These are phyloP conservation scores for Peronospora belbahrii DNA, from an alignment of 352 stramenopile genomes.

Conservation along the genomic window DNA sequence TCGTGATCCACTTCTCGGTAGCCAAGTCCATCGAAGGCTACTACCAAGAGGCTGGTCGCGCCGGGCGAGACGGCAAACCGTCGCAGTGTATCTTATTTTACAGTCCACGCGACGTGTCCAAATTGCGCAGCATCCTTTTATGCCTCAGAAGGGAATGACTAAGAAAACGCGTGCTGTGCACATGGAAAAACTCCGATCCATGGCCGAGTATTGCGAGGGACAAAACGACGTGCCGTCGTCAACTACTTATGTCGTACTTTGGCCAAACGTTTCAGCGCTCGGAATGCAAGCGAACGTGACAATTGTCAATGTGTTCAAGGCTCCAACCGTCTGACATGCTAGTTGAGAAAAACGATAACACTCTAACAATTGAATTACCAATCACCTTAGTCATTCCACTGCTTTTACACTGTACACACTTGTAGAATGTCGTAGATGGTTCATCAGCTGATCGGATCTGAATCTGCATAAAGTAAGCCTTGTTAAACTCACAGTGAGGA, in stretches of 20 bases:
- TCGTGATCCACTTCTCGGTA: constrained; percentile 89
- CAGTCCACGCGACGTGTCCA: constrained; percentile 68
- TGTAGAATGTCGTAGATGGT: constrained; percentile 99
- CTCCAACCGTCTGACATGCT: constrained; percentile 16
- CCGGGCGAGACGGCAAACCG: constrained; percentile 91
- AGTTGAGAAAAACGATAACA: neutral
- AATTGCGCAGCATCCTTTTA: constrained; percentile 73
- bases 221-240: constrained; percentile 60
- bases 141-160: constrained; percentile 76
- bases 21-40: constrained; percentile 95
- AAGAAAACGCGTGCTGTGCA: constrained; percentile 59
- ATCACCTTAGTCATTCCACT: constrained; percentile 89
- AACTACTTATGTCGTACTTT: constrained; percentile 75
- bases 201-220: constrained; percentile 80
- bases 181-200: constrained; percentile 68
- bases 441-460: constrained; percentile 98
- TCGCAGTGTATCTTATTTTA: constrained; percentile 91
- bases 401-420: constrained; percentile 95
- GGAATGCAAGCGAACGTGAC: constrained; percentile 48
- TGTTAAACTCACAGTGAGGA: constrained; percentile 90
- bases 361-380: neutral
- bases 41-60: constrained; percentile 96
- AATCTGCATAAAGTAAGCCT: constrained; percentile 99
- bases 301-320: constrained; percentile 52
- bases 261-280: constrained; percentile 61